phyloP scores from a whole-genome alignment of 2,329 filamentous ascomycete genomes.

The Penicillium glabrum region DNA sequence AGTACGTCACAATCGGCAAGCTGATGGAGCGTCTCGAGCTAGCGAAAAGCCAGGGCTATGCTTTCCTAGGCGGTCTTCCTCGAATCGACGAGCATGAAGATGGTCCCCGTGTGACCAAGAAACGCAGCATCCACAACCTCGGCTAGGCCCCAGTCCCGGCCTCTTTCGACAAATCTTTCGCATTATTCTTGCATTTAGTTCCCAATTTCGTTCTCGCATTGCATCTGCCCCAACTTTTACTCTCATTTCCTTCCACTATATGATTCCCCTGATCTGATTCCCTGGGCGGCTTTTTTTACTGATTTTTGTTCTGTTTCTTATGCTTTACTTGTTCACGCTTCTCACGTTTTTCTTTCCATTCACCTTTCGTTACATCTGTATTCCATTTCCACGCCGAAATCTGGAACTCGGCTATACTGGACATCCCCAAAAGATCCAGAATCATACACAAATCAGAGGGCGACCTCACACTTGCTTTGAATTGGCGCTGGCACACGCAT shows the following conservation, averaged over 20 bases:
- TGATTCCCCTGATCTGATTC: background rate
- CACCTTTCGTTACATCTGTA: background rate
- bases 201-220: background rate
- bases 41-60: constrained; percentile 50
- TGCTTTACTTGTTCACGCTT: background rate
- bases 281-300: background rate
- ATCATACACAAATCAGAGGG: constrained; percentile 22
- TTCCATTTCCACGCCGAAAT: background rate
- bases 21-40: constrained; percentile 83
- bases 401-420: constrained; percentile 3
- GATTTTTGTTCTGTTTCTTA: background rate
- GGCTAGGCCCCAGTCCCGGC: constrained; percentile 13
- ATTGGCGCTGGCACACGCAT: constrained; percentile 9
- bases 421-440: constrained; percentile 13
- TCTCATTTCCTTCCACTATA: constrained; percentile 1
- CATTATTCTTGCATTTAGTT: background rate
- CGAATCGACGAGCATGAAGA: constrained; percentile 46
- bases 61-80: constrained; percentile 45
- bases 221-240: background rate
- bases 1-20: constrained; percentile 75
- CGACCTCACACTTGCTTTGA: constrained; percentile 24
- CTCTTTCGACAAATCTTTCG: background rate
- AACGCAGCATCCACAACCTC: constrained; percentile 48
- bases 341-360: background rate
- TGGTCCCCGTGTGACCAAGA: constrained; percentile 43